Evolutionary conservation across 441 rosid species (phyloP).

Genomic region (Bruguiera hainesii): DNA sequence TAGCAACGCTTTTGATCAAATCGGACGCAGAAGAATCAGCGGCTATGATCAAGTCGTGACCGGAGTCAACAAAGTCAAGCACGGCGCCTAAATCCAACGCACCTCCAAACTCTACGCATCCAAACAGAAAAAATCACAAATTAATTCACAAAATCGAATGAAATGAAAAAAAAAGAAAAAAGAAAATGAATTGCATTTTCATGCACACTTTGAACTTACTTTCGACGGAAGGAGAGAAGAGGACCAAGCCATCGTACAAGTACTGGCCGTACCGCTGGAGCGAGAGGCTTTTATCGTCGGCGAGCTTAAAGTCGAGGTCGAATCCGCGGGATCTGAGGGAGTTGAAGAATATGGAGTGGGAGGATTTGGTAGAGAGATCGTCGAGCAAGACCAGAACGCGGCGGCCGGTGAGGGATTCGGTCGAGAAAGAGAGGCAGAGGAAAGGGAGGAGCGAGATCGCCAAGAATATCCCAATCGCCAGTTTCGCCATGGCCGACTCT

Average conservation of each 20-base stretch:
- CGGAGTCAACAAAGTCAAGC: slow-evolving; percentile 84
- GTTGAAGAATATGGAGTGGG: slow-evolving; percentile 76
- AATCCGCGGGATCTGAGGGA: slow-evolving; percentile 69
- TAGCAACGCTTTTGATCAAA: slow-evolving; percentile 59
- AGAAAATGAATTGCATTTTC: neutral
- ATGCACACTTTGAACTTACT: slow-evolving; percentile 38
- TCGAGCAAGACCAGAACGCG: slow-evolving; percentile 70
- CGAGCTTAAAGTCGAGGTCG: slow-evolving; percentile 71
- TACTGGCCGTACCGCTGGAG: slow-evolving; percentile 82
- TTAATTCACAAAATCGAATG: neutral
- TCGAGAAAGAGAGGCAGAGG: slow-evolving; percentile 53
- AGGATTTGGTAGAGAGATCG: slow-evolving; percentile 68
- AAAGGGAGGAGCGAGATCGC: slow-evolving; percentile 47
- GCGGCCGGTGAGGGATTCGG: slow-evolving; percentile 56
- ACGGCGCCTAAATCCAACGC: slow-evolving; percentile 57
- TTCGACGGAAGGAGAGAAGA: slow-evolving; percentile 73
- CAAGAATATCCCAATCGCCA: slow-evolving; percentile 31
- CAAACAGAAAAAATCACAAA: neutral
- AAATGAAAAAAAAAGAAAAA: neutral
- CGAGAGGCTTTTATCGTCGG: slow-evolving; percentile 67
- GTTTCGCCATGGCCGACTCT: slow-evolving; percentile 37
- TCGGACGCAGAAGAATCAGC: slow-evolving; percentile 75
- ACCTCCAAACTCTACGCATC: slow-evolving; percentile 56
- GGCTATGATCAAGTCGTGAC: slow-evolving; percentile 75
- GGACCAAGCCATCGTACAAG: slow-evolving; percentile 62